Conservation (phyloP, 2,329 filamentous ascomycete genomes). For the Malbranchea cinnamomea region DNA sequence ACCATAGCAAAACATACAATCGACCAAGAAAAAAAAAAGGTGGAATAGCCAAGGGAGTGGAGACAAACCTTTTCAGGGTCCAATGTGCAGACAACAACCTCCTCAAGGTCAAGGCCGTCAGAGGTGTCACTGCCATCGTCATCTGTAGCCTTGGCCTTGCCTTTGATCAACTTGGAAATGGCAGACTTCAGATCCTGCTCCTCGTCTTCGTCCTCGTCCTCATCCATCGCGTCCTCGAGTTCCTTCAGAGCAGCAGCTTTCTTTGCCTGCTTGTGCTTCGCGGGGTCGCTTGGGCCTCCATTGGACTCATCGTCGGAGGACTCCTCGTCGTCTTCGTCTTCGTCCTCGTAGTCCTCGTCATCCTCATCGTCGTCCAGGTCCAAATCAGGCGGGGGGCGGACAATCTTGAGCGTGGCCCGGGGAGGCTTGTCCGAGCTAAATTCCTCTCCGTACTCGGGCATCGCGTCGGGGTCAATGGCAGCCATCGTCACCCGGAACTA, state of each 20-base stretch:
- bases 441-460: constrained; percentile 49
- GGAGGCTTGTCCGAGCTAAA: constrained; percentile 47
- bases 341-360: constrained; percentile 52
- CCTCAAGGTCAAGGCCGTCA: constrained; percentile 56
- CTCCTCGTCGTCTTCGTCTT: constrained; percentile 36
- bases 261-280: constrained; percentile 76
- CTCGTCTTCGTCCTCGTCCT: constrained; percentile 40
- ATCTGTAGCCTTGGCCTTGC: constrained; percentile 59
- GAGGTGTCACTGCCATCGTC: constrained; percentile 42
- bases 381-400: constrained; percentile 52
- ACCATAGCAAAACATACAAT: too few relatives aligned
- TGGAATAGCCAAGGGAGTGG: too few relatives aligned
- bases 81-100: constrained; percentile 90
- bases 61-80: constrained; percentile 78
- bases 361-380: constrained; percentile 41
- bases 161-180: constrained; percentile 42
- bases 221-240: constrained; percentile 51
- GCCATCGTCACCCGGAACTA: constrained; percentile 98
- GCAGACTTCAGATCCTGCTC: constrained; percentile 37
- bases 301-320: constrained; percentile 61
- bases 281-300: constrained; percentile 79
- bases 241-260: constrained; percentile 63
- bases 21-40: not conserved
- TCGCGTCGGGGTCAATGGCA: constrained; percentile 78
- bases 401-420: constrained; percentile 79